A percentile compares a stretch with the other conserved stretches of the same genome.
Evolutionary conservation across 2,329 filamentous ascomycete genomes (phyloP).

Genomic region (Venturia carpophila): DNA sequence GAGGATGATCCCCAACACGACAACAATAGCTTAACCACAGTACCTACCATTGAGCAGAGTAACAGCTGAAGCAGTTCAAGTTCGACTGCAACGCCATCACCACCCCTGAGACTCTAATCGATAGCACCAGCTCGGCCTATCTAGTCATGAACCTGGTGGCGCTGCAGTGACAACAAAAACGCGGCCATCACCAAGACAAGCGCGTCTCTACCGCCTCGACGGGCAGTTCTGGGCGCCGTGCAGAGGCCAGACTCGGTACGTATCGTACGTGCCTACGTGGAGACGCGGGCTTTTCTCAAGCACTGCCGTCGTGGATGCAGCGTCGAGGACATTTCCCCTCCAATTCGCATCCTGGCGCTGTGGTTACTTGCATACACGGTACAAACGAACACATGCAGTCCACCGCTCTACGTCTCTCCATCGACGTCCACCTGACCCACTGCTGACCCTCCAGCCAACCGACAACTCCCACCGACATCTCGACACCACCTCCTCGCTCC

Average conservation of each 20-base stretch:
- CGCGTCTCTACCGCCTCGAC: neutral
- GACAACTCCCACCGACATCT: neutral
- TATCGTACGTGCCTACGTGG: neutral
- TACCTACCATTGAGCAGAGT: too few species aligned
- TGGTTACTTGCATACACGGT: neutral
- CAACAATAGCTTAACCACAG: too few species aligned
- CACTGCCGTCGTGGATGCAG: neutral
- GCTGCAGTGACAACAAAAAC: neutral
- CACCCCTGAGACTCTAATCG: neutral
- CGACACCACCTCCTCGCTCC: neutral
- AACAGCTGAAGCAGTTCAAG: too few species aligned
- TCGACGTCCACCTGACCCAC: neutral
- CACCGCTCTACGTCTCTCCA: neutral
- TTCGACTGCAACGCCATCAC: too few species aligned
- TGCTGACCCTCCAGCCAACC: neutral
- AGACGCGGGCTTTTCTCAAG: slow-evolving; percentile 1
- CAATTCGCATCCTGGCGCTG: neutral
- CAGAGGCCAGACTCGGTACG: neutral
- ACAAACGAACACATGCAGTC: neutral
- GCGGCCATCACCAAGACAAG: neutral
- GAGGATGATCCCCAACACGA: too few species aligned
- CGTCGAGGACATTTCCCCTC: neutral
- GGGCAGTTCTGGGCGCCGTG: neutral
- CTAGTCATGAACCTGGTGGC: too few species aligned
- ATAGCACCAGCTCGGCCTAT: neutral